These are phyloP conservation scores for Striga hermonthica DNA, from an alignment of 305 asterid species.

Conservation along the genomic window DNA sequence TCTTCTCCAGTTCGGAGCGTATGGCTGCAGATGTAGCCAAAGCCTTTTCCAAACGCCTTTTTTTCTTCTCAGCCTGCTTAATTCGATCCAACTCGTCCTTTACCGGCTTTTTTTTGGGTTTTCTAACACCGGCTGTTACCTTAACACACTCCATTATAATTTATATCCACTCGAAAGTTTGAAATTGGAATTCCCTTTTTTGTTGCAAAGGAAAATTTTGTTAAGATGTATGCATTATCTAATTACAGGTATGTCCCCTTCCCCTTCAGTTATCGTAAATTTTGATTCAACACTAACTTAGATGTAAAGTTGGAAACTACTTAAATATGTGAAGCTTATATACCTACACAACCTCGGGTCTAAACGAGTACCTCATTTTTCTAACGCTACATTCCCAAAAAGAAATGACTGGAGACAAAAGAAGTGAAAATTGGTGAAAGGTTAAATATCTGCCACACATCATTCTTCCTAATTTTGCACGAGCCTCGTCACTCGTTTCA, in stretches of 20 bases:
- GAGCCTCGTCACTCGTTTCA: slow-evolving; percentile 45
- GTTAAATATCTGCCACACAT: slow-evolving; percentile 35
- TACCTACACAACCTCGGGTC: slow-evolving; percentile 73
- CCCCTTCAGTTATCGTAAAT: slow-evolving; percentile 24
- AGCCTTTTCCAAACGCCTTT: slow-evolving; percentile 80
- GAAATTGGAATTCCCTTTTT: slow-evolving; percentile 9
- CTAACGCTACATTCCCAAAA: slow-evolving; percentile 72
- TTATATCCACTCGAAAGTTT: slow-evolving; percentile 16
- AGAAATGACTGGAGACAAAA: slow-evolving; percentile 54
- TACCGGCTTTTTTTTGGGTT: slow-evolving; percentile 68
- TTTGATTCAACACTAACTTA: slow-evolving; percentile 26
- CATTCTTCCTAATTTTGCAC: slow-evolving; percentile 49
- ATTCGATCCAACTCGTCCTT: slow-evolving; percentile 43
- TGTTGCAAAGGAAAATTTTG: slow-evolving; percentile 20
- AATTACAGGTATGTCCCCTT: slow-evolving; percentile 28
- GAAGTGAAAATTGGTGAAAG: slow-evolving; percentile 52
- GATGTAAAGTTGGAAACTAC: slow-evolving; percentile 22
- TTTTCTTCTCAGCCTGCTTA: slow-evolving; percentile 82
- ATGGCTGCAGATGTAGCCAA: slow-evolving; percentile 88
- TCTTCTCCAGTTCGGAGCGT: slow-evolving; percentile 67
- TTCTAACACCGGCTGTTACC: slow-evolving; percentile 49
- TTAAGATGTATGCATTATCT: slow-evolving; percentile 37
- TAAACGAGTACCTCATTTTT: slow-evolving; percentile 64
- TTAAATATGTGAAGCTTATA: slow-evolving; percentile 14
- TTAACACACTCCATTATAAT: slow-evolving; percentile 59